Conservation (phyloP, 2,329 filamentous ascomycete genomes). For the Lecanosticta acicola region DNA sequence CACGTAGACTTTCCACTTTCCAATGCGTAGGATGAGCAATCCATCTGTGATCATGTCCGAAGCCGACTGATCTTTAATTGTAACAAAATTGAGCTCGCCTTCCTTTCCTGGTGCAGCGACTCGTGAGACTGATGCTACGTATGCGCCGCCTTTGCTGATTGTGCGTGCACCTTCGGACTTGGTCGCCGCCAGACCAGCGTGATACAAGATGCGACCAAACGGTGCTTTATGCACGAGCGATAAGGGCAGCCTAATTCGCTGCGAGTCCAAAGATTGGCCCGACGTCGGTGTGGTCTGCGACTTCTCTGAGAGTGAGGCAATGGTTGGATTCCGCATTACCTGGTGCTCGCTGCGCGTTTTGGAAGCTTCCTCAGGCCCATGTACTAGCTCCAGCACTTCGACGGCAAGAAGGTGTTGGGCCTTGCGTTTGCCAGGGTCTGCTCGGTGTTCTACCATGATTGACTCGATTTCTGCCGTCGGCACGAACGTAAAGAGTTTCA, state of each 20-base stretch:
- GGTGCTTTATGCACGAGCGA: conserved; percentile 25
- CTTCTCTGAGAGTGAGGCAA: conserved; percentile 15
- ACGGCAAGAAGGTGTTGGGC: conserved; percentile 79
- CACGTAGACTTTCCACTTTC: conserved; percentile 57
- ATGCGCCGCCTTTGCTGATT: conserved; percentile 31
- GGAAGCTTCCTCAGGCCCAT: conserved; percentile 61
- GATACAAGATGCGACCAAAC: conserved; percentile 28
- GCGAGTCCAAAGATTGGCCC: conserved; percentile 5
- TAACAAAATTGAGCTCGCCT: conserved; percentile 55
- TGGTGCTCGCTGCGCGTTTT: conserved; percentile 55
- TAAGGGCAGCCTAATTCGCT: conserved; percentile 24
- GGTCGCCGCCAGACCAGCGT: conserved; percentile 29
- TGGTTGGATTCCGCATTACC: conserved; percentile 34
- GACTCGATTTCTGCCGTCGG: conserved; percentile 62
- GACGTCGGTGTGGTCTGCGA: neutral
- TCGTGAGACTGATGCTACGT: conserved; percentile 34
- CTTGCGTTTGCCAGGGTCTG: conserved; percentile 63
- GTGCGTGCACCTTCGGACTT: conserved; percentile 29
- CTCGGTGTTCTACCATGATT: conserved; percentile 62
- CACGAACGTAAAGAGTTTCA: conserved; percentile 88
- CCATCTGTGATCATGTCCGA: conserved; percentile 57
- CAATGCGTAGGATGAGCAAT: conserved; percentile 50
- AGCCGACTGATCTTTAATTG: conserved; percentile 55
- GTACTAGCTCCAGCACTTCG: conserved; percentile 75
- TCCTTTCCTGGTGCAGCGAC: conserved; percentile 17